Evolutionary conservation across 1,139 yeast species (phyloP).

Genomic region (Scheffersomyces titani): DNA sequence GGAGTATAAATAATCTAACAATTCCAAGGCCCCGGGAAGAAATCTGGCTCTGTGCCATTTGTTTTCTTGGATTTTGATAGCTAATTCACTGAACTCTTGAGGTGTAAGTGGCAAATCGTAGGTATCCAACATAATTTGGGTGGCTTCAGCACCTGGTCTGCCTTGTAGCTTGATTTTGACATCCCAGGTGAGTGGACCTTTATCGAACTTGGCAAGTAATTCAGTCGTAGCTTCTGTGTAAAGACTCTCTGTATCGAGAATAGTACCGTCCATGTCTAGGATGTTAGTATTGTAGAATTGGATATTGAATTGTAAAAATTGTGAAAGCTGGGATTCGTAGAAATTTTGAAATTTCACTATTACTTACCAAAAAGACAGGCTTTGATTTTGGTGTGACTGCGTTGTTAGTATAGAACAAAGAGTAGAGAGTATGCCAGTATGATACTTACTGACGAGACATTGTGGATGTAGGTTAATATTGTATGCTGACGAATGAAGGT

Average conservation of each 20-base stretch:
- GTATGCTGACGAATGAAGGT: background rate
- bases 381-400: slow-evolving; percentile 32
- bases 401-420: slow-evolving; percentile 2
- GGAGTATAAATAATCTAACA: slow-evolving; percentile 51
- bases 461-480: background rate
- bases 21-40: slow-evolving; percentile 82
- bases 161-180: slow-evolving; percentile 87
- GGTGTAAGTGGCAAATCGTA: slow-evolving; percentile 68
- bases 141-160: slow-evolving; percentile 72
- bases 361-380: slow-evolving; percentile 85
- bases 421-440: background rate
- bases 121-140: slow-evolving; percentile 64
- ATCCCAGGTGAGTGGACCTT: slow-evolving; percentile 87
- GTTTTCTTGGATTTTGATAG: slow-evolving; percentile 54
- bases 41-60: slow-evolving; percentile 67
- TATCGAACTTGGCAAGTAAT: slow-evolving; percentile 64
- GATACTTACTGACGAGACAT: background rate
- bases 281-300: slow-evolving; percentile 12
- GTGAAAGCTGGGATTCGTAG: background rate
- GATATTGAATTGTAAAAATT: background rate
- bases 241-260: slow-evolving; percentile 86
- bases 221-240: slow-evolving; percentile 78
- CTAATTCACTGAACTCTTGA: slow-evolving; percentile 56
- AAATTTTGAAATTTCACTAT: background rate
- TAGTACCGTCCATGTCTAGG: slow-evolving; percentile 89